Conservation (phyloP, 2,329 filamentous ascomycete genomes). For the Cladosporium halotolerans region DNA sequence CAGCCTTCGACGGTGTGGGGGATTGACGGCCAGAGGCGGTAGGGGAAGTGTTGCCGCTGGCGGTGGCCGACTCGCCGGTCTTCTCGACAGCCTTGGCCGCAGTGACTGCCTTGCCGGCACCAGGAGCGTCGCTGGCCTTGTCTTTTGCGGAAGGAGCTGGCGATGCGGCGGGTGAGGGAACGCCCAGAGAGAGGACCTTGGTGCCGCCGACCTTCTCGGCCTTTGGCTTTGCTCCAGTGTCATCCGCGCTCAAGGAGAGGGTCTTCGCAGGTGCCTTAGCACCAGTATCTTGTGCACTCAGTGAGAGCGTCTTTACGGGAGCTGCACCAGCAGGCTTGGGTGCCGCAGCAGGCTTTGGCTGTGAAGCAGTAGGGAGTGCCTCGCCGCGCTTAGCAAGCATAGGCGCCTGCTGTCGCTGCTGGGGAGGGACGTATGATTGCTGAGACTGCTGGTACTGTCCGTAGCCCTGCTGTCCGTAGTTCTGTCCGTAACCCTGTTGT, state of each 20-base stretch:
- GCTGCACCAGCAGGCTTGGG: slow-evolving; percentile 34
- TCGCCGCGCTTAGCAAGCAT: slow-evolving; percentile 59
- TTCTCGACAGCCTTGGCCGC: slow-evolving; percentile 90
- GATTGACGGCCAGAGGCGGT: slow-evolving; percentile 72
- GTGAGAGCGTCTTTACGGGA: slow-evolving; percentile 47
- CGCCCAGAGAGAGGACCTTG: slow-evolving; percentile 68
- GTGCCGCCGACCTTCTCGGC: slow-evolving; percentile 46
- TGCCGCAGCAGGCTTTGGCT: slow-evolving; percentile 41
- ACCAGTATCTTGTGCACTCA: slow-evolving; percentile 56
- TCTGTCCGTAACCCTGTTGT: slow-evolving; percentile 39
- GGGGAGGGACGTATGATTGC: slow-evolving; percentile 46
- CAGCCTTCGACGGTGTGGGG: slow-evolving; percentile 49
- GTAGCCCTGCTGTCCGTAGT: slow-evolving; percentile 33
- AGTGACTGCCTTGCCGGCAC: slow-evolving; percentile 74
- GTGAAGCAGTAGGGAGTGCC: slow-evolving; percentile 44
- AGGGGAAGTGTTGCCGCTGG: slow-evolving; percentile 67
- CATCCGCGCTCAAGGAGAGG: slow-evolving; percentile 48
- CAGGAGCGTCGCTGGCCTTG: slow-evolving; percentile 42
- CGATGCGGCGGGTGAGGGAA: slow-evolving; percentile 33
- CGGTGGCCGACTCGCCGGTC: slow-evolving; percentile 63
- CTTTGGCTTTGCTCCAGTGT: slow-evolving; percentile 49
- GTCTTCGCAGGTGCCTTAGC: slow-evolving; percentile 51
- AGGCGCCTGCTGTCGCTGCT: slow-evolving; percentile 47
- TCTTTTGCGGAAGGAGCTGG: slow-evolving; percentile 47
- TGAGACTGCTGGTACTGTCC: slow-evolving; percentile 40